Base-by-base conservation (phyloP, 768 basidiomycete species). In the Daedalea quercina region DNA sequence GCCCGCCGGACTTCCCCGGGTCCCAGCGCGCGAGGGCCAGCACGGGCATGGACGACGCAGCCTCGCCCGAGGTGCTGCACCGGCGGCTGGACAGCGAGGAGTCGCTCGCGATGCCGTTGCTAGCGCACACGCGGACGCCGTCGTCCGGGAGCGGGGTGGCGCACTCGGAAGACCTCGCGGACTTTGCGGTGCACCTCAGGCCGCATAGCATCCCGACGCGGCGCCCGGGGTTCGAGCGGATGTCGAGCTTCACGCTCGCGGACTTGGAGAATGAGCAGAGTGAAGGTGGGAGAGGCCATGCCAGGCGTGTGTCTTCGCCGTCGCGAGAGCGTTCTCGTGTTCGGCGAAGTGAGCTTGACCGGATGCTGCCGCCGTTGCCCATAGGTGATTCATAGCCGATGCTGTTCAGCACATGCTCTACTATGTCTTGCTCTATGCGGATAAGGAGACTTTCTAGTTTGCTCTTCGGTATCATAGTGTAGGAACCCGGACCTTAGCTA, bases 91-190 rank as follows among this genome's bases (percentile, higher is more conserved):
- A 70, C 49, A 60, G 56, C 33, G 57, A 55, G 12, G 58, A 59
- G 7, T 55, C 60, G 19, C 64, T 65, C 1, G 67, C 61, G 2
- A 55, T 65, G 31, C 69, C 73, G 17, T 52, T 78, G 44, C 62
- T 65, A 44, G 53, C 60, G 47, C 65, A 71, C 41, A 44, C 55
- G 15, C 57, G 59, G 12, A 51, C 53, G 22, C 55, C 62, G 47
- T 68, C 69, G 35, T 26, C 17, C 47, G 53, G 41, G 50, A 19
- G 58, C 46, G 56, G 60, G 26, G 51, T 37, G n/a, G 44, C 35
- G 41, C 54, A 40, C 47, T 48, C 46, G 44, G 19, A 50, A 20
- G 63, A 60, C n/a, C 3, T 24, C 22, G 59, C 47, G 1, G 66
- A 67, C 51, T 65, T 62, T 37, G 68, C 55, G 28, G 24, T 57